These are phyloP conservation scores for Fusarium sororula DNA, from an alignment of 2,329 filamentous ascomycete genomes.

Conservation along the genomic window DNA sequence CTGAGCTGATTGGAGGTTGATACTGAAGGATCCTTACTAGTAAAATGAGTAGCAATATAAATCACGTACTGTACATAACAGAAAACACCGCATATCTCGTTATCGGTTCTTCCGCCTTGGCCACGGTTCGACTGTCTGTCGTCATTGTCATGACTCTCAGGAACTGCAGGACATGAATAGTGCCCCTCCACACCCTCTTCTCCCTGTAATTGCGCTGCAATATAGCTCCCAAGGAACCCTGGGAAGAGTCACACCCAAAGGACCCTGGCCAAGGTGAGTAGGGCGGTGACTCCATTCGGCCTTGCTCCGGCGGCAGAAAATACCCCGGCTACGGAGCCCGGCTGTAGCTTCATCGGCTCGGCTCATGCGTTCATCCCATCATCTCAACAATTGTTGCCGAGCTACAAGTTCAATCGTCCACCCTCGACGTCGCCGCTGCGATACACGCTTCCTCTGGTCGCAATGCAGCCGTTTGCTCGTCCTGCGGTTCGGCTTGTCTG, in stretches of 20 bases:
- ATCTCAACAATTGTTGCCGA: conserved; percentile 32
- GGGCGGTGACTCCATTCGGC: conserved; percentile 32
- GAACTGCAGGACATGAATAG: not conserved
- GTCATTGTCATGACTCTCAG: conserved; percentile 31
- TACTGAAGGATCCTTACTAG: conserved; percentile 20
- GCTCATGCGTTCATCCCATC: conserved; percentile 30
- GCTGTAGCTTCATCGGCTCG: conserved; percentile 38
- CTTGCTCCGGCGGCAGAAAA: conserved; percentile 39
- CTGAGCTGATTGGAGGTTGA: conserved; percentile 37
- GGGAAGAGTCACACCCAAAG: not conserved
- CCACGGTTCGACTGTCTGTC: conserved; percentile 29
- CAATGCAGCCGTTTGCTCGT: conserved; percentile 50
- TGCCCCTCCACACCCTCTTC: conserved; percentile 32
- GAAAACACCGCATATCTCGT: conserved; percentile 34
- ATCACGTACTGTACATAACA: conserved; percentile 15
- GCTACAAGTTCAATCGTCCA: conserved; percentile 8
- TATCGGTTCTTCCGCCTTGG: conserved; percentile 20
- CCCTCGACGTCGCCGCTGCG: conserved; percentile 23
- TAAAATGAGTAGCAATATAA: conserved; percentile 10
- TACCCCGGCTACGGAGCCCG: conserved; percentile 32
- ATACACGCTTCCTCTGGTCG: conserved; percentile 19
- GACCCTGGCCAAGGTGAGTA: conserved; percentile 2
- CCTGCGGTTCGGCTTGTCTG: conserved; percentile 44
- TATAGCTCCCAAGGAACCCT: conserved; percentile 4
- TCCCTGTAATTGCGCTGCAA: conserved; percentile 13